Percentiles rank a stretch among this genome's conserved stretches.
Conservation (phyloP, 108 stramenopile genomes). For the Nitzschia sp. region DNA sequence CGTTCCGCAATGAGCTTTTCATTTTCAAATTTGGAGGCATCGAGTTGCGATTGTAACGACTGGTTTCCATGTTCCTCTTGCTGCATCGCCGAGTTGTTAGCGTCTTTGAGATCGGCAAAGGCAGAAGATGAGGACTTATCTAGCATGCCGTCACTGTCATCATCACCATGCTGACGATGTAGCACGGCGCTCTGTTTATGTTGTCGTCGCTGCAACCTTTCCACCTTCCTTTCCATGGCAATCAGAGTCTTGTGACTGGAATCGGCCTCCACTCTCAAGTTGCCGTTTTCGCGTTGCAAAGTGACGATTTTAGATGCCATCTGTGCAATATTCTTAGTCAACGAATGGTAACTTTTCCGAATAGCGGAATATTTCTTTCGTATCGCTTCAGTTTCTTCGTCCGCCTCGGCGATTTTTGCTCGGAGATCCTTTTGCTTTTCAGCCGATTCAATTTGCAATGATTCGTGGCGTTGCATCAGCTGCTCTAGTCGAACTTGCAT, state of each 20-base stretch:
- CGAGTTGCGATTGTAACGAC: slow-evolving; percentile 2
- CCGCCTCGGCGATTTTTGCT: background rate
- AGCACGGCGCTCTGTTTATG: too few species aligned
- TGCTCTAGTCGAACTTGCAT: background rate
- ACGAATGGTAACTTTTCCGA: background rate
- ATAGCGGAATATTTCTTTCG: background rate
- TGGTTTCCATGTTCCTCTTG: too few species aligned
- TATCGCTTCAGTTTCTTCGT: background rate
- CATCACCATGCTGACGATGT: too few species aligned
- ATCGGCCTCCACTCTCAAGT: background rate
- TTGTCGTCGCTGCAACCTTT: background rate
- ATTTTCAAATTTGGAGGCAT: background rate
- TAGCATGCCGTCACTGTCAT: too few species aligned
- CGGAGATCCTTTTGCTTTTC: background rate
- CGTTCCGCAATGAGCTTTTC: background rate
- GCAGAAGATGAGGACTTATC: background rate
- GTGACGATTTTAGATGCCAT: background rate
- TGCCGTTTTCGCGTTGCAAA: background rate
- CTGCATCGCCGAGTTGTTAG: background rate
- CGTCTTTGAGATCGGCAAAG: background rate
- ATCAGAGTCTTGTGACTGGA: background rate
- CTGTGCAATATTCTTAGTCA: background rate
- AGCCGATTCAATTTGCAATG: background rate
- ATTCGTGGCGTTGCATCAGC: background rate
- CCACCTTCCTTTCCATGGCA: background rate